Percentiles rank a stretch among this genome's conserved stretches.
phyloP scores from a whole-genome alignment of 2,329 filamentous ascomycete genomes.

The Daldinia sp. region DNA sequence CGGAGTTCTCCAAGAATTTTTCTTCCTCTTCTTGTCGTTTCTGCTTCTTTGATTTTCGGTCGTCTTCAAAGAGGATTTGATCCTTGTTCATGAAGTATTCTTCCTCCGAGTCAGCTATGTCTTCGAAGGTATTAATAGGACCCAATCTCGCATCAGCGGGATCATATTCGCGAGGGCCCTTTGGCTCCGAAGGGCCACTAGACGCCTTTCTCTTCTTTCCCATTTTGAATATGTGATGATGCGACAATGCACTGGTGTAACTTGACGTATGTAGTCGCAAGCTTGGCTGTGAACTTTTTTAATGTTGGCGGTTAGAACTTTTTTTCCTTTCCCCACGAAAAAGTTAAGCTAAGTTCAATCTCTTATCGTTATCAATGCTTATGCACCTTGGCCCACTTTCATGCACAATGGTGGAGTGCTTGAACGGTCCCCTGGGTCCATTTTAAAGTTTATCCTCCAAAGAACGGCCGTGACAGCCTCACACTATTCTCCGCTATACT shows the following conservation, averaged over 20 bases:
- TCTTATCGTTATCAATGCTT: constrained; percentile 28
- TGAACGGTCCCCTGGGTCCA: not conserved
- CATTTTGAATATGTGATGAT: constrained; percentile 57
- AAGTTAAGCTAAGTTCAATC: constrained; percentile 10
- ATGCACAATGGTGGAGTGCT: constrained; percentile 3
- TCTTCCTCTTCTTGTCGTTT: constrained; percentile 77
- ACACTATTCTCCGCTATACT: not conserved
- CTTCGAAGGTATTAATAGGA: constrained; percentile 75
- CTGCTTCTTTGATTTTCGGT: constrained; percentile 80
- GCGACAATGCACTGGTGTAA: not conserved
- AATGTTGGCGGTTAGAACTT: constrained; percentile 23
- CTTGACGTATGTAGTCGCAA: not conserved
- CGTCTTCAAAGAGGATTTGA: constrained; percentile 86
- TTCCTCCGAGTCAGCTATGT: constrained; percentile 93
- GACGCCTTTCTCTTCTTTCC: constrained; percentile 78
- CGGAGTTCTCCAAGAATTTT: constrained; percentile 68
- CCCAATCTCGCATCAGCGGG: constrained; percentile 71
- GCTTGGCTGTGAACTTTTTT: constrained; percentile 3
- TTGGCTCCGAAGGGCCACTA: constrained; percentile 58
- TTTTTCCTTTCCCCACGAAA: constrained; percentile 35
- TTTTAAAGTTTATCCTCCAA: constrained; percentile 5
- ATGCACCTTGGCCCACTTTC: not conserved
- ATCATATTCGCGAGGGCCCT: constrained; percentile 67
- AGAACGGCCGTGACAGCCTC: constrained; percentile 2
- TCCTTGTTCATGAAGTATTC: constrained; percentile 91